Base-by-base conservation (phyloP, 2,329 filamentous ascomycete species). In the Penicillium sp. region DNA sequence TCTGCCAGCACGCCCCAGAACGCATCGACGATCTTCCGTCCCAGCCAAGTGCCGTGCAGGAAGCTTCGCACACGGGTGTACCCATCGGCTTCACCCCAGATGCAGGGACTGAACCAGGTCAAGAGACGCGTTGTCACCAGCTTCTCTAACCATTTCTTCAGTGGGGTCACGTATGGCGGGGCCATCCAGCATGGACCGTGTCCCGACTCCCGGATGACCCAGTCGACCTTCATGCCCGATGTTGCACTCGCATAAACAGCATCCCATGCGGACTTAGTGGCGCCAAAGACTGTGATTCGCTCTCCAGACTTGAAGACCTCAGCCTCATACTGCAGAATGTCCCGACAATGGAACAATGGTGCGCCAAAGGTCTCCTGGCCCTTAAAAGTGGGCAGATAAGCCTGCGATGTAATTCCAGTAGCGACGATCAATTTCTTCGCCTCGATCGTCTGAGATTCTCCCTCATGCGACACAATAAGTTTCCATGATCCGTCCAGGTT, bases 101-200 rank as follows among this genome's bases (percentile, higher is more conserved):
- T 81, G 68, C 89, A 92, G 0, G 90, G 90, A 51, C 84, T 87
- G 72, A 93, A 86, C 86, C 88, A 92, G 2, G 85, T 89, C 53
- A 92, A 74, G 61, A 89, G 80, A 0, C 90, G 85, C 0, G 84
- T 88, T 31, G 83, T 82, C 4, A 88, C 81, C 4, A 92, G 80
- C 64, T 88, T 85, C 72, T 92, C 88, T 0, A 91, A 75, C 81
- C 84, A 86, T 57, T 81, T 82, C 69, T 87, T 87, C n/a, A 89
- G 68, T 0, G 87, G 87, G 1, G 88, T 89, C 16, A 90, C 86
- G 54, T 85, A 85, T 1, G 66, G 60, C 4, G 73, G 73, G 7
- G 69, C 66, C 72, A 78, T 74, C 75, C 75, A 77, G 46, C 58
- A 58, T 1, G 75, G 75, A 1, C 75, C 75, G 62, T 76, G 75